Conservation (phyloP, 306 rosid species). For the Trifolium pratense region DNA sequence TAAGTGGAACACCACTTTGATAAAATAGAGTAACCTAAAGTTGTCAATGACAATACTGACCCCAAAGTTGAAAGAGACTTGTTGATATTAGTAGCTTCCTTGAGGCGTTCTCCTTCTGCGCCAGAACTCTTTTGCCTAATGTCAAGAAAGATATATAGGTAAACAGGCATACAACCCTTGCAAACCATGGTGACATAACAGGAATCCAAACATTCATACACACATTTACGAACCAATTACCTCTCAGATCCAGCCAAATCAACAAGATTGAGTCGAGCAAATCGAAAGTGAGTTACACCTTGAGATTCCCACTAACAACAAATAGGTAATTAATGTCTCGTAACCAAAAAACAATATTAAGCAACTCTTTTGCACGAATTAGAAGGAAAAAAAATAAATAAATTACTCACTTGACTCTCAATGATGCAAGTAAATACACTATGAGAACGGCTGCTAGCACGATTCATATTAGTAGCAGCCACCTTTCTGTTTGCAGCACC, state of each 20-base stretch:
- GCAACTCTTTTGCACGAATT: conserved; percentile 23
- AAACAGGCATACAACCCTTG: conserved; percentile 1
- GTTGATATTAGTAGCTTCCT: conserved; percentile 97
- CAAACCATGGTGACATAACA: background rate
- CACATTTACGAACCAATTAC: conserved; percentile 48
- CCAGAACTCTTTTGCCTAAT: conserved; percentile 99
- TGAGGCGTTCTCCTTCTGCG: conserved; percentile 98
- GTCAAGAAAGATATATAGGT: conserved; percentile 33
- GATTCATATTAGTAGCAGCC: conserved; percentile 97
- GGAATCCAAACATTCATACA: conserved; percentile 14
- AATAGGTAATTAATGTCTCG: conserved; percentile 29
- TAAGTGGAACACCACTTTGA: conserved; percentile 11
- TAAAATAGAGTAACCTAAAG: conserved; percentile 30
- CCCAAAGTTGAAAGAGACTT: conserved; percentile 98
- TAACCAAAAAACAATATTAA: conserved; percentile 18
- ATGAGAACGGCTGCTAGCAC: conserved; percentile 97
- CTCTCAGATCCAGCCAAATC: conserved; percentile 99
- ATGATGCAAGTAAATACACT: conserved; percentile 96
- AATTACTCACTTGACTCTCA: conserved; percentile 80
- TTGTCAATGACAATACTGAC: conserved; percentile 50
- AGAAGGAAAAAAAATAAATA: background rate
- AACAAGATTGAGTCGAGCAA: conserved; percentile 95
- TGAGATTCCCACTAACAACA: conserved; percentile 92
- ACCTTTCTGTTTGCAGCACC: conserved; percentile 96
- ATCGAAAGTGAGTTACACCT: conserved; percentile 92